Base-by-base conservation (phyloP, 1,139 yeast genomes). In the Kodamaea alishanica region DNA sequence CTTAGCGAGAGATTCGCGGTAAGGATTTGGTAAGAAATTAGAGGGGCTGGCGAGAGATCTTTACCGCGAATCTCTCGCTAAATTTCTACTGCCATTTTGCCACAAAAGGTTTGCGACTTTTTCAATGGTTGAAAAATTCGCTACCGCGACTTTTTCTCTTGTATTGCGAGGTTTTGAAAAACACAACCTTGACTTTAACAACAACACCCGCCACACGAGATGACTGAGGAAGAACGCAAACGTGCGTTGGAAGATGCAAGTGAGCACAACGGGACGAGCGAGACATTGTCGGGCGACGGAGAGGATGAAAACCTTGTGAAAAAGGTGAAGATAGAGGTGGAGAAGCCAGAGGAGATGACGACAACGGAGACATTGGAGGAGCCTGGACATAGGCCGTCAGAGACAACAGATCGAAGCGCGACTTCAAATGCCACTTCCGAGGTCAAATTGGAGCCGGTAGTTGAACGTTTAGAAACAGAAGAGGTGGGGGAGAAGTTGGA, bases 221-320 rank as follows among this genome's bases (percentile, higher is more conserved):
- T 35, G 38, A 28, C 39, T n/a, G 35, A 36, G 35, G 39, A 36
- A 27, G 35, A 36, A 28, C 35, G 35, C 22, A 36, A 36, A 28
- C 12, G 35, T 23, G 26, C 33, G 23, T 25, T 31, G 7, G 28
- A 26, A 26, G n/a, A 26, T 15, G 20, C 20, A 4, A 24, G 28
- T 8, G 37, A 33, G 34, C 34, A 8, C 37, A 32, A 27, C 23
- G 24, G 23, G 27, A 30, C 26, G 33, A 29, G 10, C 34, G 20
- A 26, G 31, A 20, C 11, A 15, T n/a, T 24, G 30, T 20, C 27
- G 26, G 35, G 30, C 12, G 28, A 32, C 9, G 24, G 28, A 7
- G 30, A 30, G 29, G 22, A 8, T 10, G 23, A 30, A 8, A 30
- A 24, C 9, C 35, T 32, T 23, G 30, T 43, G 12, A 8, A 33